Base-by-base conservation (phyloP, 768 basidiomycete species). In the Rhizopogon rudus region DNA sequence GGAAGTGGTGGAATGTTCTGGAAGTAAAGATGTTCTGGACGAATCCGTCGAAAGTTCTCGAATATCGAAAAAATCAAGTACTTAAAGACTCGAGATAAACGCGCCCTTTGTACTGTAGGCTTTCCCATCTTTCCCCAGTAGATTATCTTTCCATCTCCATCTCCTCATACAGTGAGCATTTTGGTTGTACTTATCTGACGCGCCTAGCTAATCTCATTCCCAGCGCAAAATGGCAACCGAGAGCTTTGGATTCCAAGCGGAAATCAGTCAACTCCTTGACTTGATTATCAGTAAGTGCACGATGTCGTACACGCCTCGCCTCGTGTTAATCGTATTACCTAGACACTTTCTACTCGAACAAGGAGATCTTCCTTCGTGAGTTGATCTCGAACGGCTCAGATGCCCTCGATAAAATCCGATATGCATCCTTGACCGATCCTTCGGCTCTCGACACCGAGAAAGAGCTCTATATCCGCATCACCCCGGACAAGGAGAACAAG, bases 331-430 rank as follows among this genome's bases (percentile, higher is more conserved):
- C 35, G 6, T 50, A 13, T 49, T 44, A 9, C n/a, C 17, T 61
- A 92, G 91, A 98, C 82, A 98, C 96, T 60, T 98, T 98, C 87
- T 99, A 98, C 86, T 97, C 94, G 59, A 98, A 99, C 87, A 99
- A 99, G 82, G 96, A 98, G 78, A 98, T 99, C 74, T 98, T 98
- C 86, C 87, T 99, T 64, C 91, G 97, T 72, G 97, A 98, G 77
- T 60, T 98, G 64, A 98, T 96, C 76, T 98, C 96, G 61, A 98
- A 98, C 78, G 77, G 80, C 61, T 98, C 97, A 57, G 97, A 98
- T 84, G 97, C 97, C 49, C 85, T 98, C 74, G 97, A 99, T 80
- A 98, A 98, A 82, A 91, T 98, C 68, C 93, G 97, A 46, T 99
- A 98, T 73, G 83, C 90, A 35, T 96, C 97, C 53, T 80, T 98